phyloP scores from a whole-genome alignment of 2,329 filamentous ascomycete genomes.

The Chaetomium sp. region DNA sequence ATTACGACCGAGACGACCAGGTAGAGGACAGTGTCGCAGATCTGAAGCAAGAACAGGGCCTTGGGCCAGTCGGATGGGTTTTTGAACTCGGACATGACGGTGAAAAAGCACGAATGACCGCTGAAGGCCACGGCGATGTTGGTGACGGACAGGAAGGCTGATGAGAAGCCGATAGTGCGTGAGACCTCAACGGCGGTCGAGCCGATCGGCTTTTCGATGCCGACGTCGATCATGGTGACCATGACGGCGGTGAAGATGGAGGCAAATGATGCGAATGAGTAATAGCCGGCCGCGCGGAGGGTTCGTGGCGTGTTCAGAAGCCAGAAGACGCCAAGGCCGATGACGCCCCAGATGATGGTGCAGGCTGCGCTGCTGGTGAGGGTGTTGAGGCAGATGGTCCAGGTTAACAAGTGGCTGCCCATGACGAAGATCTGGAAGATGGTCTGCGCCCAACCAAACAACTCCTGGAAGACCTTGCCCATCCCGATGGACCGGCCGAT shows the following conservation, averaged over 20 bases:
- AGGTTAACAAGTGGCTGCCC: constrained; percentile 62
- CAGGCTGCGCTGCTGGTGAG: constrained; percentile 54
- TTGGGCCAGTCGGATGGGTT: constrained; percentile 41
- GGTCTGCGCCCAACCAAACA: constrained; percentile 53
- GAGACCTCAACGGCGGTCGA: constrained; percentile 29
- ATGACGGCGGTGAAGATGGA: constrained; percentile 58
- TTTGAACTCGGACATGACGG: constrained; percentile 49
- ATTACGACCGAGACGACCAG: constrained; percentile 58
- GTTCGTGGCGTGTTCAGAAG: constrained; percentile 55
- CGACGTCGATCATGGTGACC: constrained; percentile 58
- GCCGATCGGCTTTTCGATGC: constrained; percentile 37
- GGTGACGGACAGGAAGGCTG: constrained; percentile 21
- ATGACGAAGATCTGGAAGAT: constrained; percentile 62
- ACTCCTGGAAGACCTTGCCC: constrained; percentile 49
- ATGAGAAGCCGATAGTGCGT: constrained; percentile 38
- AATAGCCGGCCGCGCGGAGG: constrained; percentile 53
- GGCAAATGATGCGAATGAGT: constrained; percentile 49
- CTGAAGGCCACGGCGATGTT: constrained; percentile 17
- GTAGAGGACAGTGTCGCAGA: constrained; percentile 55
- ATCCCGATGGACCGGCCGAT: constrained; percentile 40
- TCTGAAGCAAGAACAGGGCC: constrained; percentile 45
- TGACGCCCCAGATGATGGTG: constrained; percentile 57
- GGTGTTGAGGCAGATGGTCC: constrained; percentile 60
- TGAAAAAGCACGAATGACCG: constrained; percentile 15
- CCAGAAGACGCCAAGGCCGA: constrained; percentile 53